Base-by-base conservation (phyloP, 208 protist species). In the Angomonas ambiguus region DNA sequence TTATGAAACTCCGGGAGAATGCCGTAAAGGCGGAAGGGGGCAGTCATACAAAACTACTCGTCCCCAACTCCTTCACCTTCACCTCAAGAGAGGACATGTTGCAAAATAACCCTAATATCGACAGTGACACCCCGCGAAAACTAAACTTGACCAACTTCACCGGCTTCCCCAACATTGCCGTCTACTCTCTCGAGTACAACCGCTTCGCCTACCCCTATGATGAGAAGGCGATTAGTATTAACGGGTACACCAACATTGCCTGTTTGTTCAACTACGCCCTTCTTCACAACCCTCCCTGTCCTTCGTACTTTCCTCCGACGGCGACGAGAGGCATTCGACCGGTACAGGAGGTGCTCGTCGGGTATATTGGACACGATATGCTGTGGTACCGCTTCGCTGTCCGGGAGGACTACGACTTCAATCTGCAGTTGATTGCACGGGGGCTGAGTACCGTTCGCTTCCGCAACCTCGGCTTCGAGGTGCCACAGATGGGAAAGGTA, bases 381-480 rank as follows among this genome's bases (percentile, higher is more conserved):
- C 73, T 93, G 56, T 88, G 77, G 69, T 96, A 92, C 65, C 83
- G 86, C 35, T 94, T 96, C 41, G 74, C 76, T 51, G 81, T 94
- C 6, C 87, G 88, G 2, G 88, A 96, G 62, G 91, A 96, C 69
- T 96, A 94, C 76, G 91, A 96, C 74, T 93, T 94, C 71, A 91
- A 84, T 0, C 66, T 96, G 45, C 87, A 94, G 66, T 69, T 96
- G 56, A 94, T 96, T 60, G 75, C 72, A 1, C 77, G 82, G 10
- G 88, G 88, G 1, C 65, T 91, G 45, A 79, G 71, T 64, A 94
- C 88, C 20, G 64, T 92, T 27, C 87, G 91, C 24, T 92, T 93
- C 59, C 74, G 85, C 51, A 89, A 83, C 65, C 64, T 96, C 24
- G 78, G 78, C 49, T 96, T 96, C 69, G 77, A 85, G 16, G 87